These are phyloP conservation scores for Botrytis medusae DNA, from an alignment of 2,329 filamentous ascomycete genomes.

Conservation along the genomic window DNA sequence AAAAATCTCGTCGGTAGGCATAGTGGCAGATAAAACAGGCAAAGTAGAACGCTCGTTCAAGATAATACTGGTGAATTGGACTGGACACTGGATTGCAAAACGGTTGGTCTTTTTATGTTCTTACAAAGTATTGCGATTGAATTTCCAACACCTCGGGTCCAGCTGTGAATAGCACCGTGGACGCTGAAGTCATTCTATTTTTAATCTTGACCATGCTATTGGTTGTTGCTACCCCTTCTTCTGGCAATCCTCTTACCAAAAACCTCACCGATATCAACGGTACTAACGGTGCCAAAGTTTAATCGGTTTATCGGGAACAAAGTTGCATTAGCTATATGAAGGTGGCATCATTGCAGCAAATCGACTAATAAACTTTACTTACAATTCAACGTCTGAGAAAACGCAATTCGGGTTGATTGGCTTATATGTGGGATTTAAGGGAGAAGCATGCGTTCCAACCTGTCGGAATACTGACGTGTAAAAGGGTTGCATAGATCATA, in stretches of 20 bases:
- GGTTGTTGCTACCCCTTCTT: background rate
- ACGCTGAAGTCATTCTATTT: background rate
- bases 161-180: background rate
- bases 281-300: background rate
- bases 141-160: background rate
- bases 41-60: background rate
- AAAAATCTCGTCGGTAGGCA: background rate
- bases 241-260: background rate
- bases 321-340: background rate
- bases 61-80: background rate
- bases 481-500: background rate
- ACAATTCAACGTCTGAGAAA: background rate
- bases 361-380: background rate
- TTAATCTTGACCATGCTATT: background rate
- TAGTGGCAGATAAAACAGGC: background rate
- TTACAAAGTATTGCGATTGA: background rate
- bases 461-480: background rate
- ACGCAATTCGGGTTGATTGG: background rate
- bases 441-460: background rate
- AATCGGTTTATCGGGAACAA: background rate
- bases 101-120: background rate
- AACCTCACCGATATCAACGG: background rate
- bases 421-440: background rate
- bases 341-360: background rate
- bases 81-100: background rate